Base-by-base conservation (phyloP, 2,329 filamentous ascomycete genomes). In the Ceratocystis cubensis region DNA sequence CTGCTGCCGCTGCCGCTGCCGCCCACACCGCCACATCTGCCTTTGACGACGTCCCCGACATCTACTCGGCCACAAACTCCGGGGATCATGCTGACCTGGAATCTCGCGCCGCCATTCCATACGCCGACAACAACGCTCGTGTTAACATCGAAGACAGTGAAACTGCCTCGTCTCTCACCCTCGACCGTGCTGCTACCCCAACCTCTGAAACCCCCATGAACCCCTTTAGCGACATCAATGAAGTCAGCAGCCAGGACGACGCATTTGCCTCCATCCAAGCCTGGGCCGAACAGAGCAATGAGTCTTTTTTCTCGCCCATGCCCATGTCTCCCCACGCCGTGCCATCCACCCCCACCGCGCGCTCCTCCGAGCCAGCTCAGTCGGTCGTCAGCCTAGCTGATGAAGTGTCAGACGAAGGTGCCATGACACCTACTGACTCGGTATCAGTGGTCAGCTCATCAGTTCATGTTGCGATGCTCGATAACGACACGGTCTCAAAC, bases 211-310 rank as follows among this genome's bases (percentile, higher is more conserved):
- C 45, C 3, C 61, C 59, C n/a, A 66, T 62, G 25, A 57, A 66
- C 61, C 67, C 67, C 48, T 66, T 68, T 20, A 64, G 61, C 30
- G 65, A 66, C 37, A 63, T 44, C 28, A 68, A 66, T 45, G 30
- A 48, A 15, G 22, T 17, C 15, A 25, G 57, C 20, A 56, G 25
- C 66, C 74, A 73, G 22, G 72, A 76, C 15, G 78, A 81, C 15
- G 79, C 81, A 1, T 86, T 81, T 71, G 80, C 81, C 59, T 84
- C 82, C 1, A 86, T 87, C 70, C 83, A 87, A 71, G 84, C 84
- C 0, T 87, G 84, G 84, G 84, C 84, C 1, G 79, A 84, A 70
- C 75, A 78, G 67, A 81, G 80, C 3, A 76, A 76, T 71, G 74
- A 76, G 8, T 78, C 79, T 71, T 85, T 86, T 71, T 86, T 85